Percentiles rank a stretch among this genome's conserved stretches.
phyloP scores from a whole-genome alignment of 495 filamentous ascomycete genomes.

The Xylaria grammica region DNA sequence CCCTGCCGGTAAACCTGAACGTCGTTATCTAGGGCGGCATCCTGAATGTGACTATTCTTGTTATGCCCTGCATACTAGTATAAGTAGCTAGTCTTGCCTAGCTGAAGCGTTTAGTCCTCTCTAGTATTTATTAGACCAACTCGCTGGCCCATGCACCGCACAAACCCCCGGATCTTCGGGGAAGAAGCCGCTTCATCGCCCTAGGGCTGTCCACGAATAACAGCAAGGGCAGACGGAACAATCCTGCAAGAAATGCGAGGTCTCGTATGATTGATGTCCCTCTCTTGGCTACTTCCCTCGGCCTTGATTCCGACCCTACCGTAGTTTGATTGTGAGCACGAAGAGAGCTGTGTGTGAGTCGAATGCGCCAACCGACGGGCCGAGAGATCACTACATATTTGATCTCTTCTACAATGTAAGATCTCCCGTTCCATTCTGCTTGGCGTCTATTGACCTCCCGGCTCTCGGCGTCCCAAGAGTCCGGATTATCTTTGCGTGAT shows the following conservation, averaged over 20 bases:
- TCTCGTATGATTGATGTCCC: neutral
- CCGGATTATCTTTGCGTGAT: neutral
- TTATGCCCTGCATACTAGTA: neutral
- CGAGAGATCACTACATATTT: neutral
- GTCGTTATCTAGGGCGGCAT: conserved; percentile 1
- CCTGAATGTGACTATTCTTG: neutral
- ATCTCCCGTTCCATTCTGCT: neutral
- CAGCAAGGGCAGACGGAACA: neutral
- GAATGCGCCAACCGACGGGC: neutral
- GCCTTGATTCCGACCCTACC: neutral
- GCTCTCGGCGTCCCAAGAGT: conserved; percentile 13
- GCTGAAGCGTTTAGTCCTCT: too few species aligned
- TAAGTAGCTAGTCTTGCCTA: neutral
- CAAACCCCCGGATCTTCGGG: conserved; percentile 12
- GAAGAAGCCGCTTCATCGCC: conserved; percentile 1
- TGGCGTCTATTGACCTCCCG: neutral
- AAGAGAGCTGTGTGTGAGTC: neutral
- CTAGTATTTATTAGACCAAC: neutral
- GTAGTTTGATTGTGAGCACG: neutral
- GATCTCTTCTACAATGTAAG: neutral
- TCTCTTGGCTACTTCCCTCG: neutral
- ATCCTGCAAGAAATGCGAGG: neutral
- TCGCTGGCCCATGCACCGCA: neutral
- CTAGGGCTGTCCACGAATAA: neutral
- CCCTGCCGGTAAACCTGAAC: conserved; percentile 6